A percentile compares a stretch with the other conserved stretches of the same genome.
Conservation (phyloP, 2,329 filamentous ascomycete genomes). For the Thelonectria discophora region DNA sequence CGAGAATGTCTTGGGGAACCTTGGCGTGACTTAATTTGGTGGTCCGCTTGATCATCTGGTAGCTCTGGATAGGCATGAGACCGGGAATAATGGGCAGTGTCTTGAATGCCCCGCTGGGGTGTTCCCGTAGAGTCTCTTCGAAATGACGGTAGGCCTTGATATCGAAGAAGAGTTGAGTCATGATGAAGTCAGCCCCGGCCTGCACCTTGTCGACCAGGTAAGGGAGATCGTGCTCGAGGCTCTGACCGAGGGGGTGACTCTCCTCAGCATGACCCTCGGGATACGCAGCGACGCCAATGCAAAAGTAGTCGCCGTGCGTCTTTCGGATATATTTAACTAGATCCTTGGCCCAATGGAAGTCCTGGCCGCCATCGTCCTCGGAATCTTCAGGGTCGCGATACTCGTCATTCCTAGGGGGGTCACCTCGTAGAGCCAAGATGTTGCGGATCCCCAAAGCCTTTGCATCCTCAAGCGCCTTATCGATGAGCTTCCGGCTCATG, state of each 20-base stretch:
- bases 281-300: conserved; percentile 92
- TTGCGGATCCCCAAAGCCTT: conserved; percentile 92
- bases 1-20: conserved; percentile 75
- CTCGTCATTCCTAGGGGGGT: conserved; percentile 88
- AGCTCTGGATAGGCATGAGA: conserved; percentile 97
- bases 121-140: conserved; percentile 77
- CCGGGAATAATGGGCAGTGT: conserved; percentile 91
- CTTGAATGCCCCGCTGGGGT: conserved; percentile 86
- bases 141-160: conserved; percentile 82
- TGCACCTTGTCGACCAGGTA: conserved; percentile 89
- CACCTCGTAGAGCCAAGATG: conserved; percentile 89
- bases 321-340: conserved; percentile 88
- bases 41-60: conserved; percentile 92
- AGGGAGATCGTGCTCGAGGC: conserved; percentile 81
- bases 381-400: conserved; percentile 71
- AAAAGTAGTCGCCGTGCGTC: conserved; percentile 93
- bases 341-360: conserved; percentile 90
- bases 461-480: conserved; percentile 89
- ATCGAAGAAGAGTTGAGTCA: conserved; percentile 98
- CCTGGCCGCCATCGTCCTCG: conserved; percentile 72
- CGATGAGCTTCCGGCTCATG: conserved; percentile 87
- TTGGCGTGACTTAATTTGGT: conserved; percentile 93
- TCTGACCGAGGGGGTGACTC: conserved; percentile 76
- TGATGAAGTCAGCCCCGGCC: conserved; percentile 95
- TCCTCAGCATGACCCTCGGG: conserved; percentile 96